These are phyloP conservation scores for Acer negundo DNA, from an alignment of 345 rosid species.

Conservation along the genomic window DNA sequence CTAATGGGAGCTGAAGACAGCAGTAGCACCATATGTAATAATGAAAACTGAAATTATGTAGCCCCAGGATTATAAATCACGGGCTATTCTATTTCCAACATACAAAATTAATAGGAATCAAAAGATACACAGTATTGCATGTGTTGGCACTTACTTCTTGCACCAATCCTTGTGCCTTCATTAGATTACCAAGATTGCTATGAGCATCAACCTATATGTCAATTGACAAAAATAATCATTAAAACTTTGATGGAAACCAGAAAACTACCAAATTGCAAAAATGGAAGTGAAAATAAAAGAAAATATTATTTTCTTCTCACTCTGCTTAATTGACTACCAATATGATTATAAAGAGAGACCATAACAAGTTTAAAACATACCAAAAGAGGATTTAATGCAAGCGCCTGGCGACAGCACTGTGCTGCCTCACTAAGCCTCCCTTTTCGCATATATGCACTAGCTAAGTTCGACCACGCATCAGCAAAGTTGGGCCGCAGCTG, in stretches of 20 bases:
- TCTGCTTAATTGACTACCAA: background rate
- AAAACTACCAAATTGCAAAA: slow-evolving; percentile 12
- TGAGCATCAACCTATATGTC: slow-evolving; percentile 87
- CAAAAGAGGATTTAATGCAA: slow-evolving; percentile 85
- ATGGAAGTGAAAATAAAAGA: background rate
- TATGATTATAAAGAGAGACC: slow-evolving; percentile 3
- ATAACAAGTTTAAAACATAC: slow-evolving; percentile 36
- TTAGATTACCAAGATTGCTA: slow-evolving; percentile 86
- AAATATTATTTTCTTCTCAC: background rate
- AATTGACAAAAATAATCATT: slow-evolving; percentile 21
- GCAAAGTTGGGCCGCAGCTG: slow-evolving; percentile 97
- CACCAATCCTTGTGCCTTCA: slow-evolving; percentile 94
- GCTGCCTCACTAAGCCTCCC: slow-evolving; percentile 95
- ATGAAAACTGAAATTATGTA: slow-evolving; percentile 5
- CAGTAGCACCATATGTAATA: slow-evolving; percentile 10
- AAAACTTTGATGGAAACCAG: slow-evolving; percentile 6
- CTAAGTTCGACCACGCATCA: slow-evolving; percentile 99
- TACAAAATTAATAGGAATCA: background rate
- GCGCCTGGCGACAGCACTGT: slow-evolving; percentile 95
- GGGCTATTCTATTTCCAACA: background rate
- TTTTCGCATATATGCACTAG: slow-evolving; percentile 96
- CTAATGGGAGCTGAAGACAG: slow-evolving; percentile 8
- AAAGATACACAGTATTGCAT: slow-evolving; percentile 9
- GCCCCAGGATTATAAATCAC: slow-evolving; percentile 20
- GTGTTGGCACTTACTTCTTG: slow-evolving; percentile 78